Evolutionary conservation across 164 flowering plant species (phyloP).

Genomic region (Berberis vulgaris): DNA sequence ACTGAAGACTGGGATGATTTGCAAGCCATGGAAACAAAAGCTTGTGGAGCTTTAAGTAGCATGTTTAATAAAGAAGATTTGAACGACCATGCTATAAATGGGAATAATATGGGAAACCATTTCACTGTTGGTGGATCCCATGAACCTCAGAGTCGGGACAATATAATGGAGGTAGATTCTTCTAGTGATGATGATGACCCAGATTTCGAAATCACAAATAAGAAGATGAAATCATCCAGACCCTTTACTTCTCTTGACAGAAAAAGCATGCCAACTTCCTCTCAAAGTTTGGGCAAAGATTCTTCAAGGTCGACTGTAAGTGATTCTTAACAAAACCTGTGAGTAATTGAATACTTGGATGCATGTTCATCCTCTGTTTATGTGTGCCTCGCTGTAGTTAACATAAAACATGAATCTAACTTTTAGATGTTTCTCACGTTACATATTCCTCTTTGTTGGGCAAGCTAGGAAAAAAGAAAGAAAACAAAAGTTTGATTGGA

Average conservation of each 20-base stretch:
- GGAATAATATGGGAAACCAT: conserved; percentile 2
- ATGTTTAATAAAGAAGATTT: conserved; percentile 35
- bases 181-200: conserved; percentile 45
- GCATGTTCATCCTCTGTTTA: neutral
- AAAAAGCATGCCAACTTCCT: conserved; percentile 6
- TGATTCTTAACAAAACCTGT: neutral
- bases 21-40: conserved; percentile 71
- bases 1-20: conserved; percentile 95
- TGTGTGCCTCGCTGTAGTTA: neutral
- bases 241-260: conserved; percentile 9
- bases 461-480: neutral
- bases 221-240: conserved; percentile 3
- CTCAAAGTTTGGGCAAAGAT: conserved; percentile 11
- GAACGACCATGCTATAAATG: conserved; percentile 15
- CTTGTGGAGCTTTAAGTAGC: conserved; percentile 55
- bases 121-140: conserved; percentile 34
- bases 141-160: conserved; percentile 12
- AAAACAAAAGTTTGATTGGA: too few species aligned
- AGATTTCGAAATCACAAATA: conserved; percentile 15
- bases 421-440: too few species aligned
- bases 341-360: neutral
- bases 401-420: too few species aligned
- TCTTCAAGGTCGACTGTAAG: conserved; percentile 33
- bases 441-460: neutral
- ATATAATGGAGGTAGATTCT: conserved; percentile 39